Evolutionary conservation across 345 rosid genomes (phyloP), one percentile per base, ranked within the genome.

Genomic region (Melastoma malabathricum): DNA sequence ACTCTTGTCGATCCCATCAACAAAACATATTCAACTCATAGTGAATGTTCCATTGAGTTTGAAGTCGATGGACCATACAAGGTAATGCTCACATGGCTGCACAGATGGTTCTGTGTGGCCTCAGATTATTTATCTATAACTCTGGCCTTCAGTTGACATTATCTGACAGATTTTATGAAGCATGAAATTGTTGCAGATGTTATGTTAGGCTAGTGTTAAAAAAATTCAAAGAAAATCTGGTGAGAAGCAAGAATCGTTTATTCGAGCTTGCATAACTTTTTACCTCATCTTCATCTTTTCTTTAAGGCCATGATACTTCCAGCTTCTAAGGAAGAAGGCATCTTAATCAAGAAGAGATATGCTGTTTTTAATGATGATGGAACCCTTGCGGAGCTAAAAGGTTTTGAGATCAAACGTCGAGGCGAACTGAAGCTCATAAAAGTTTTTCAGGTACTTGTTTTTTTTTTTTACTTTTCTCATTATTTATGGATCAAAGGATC

Each of bases 51-150:
- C 50, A 90, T 90, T 71, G 96, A 90, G 68, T 90, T 90, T 71
- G 98, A 90, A 78, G 98, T 90, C 64, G 98, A 90, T 78, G 98
- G 98, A 62, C 98, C 96, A 34, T 90, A 90, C 81, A 90, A 90
- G 98, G 97, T 86, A 81, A 64, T 57, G 13, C 47, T 18, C 19
- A 57, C 25, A 43, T 3, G 38, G 34, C n/a, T n/a, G n/a, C n/a
- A n/a, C n/a, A n/a, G n/a, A n/a, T n/a, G n/a, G n/a, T n/a, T n/a
- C n/a, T n/a, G n/a, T n/a, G n/a, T n/a, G 41, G 25, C 47, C 4
- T 13, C 22, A 49, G 53, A 44, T 44, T 59, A 55, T 53, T 44
- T 57, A 19, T 27, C 6, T 27, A 27, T 27, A 2, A 27, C 31
- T 27, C 6, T 27, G 31, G 31, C 31, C 31, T 27, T 6, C 31